Evolutionary conservation across 2,329 filamentous ascomycete species (phyloP).

Genomic region (Tolypocladium capitatum): DNA sequence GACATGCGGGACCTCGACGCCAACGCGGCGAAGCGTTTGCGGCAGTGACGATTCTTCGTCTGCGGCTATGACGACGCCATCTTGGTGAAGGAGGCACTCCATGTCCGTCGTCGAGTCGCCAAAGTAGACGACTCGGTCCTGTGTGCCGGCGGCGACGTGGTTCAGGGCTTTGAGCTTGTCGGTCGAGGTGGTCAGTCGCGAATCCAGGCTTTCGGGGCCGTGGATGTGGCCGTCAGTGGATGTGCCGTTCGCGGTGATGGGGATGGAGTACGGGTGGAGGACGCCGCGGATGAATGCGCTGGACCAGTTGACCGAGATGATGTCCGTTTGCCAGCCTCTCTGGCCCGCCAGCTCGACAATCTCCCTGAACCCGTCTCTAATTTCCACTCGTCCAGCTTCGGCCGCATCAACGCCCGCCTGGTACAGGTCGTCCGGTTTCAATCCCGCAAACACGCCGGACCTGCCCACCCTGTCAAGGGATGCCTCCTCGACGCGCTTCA

Average conservation of each 20-base stretch:
- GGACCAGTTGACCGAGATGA: slow-evolving; percentile 42
- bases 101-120: slow-evolving; percentile 46
- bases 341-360: slow-evolving; percentile 13
- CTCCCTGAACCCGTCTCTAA: slow-evolving; percentile 27
- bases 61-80: slow-evolving; percentile 34
- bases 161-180: slow-evolving; percentile 33
- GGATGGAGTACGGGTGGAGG: slow-evolving; percentile 19
- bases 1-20: slow-evolving; percentile 24
- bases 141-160: slow-evolving; percentile 11
- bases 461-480: slow-evolving; percentile 31
- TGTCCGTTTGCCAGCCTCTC: slow-evolving; percentile 23
- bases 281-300: slow-evolving; percentile 32
- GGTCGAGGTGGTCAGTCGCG: slow-evolving; percentile 21
- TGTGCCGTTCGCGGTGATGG: slow-evolving; percentile 32
- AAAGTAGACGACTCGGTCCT: slow-evolving; percentile 32
- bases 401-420: slow-evolving; percentile 25
- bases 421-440: slow-evolving; percentile 19
- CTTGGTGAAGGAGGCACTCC: slow-evolving; percentile 32
- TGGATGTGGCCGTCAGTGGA: slow-evolving; percentile 23
- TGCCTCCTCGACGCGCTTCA: slow-evolving; percentile 29
- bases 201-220: slow-evolving; percentile 21
- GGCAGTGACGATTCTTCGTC: slow-evolving; percentile 21
- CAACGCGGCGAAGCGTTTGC: slow-evolving; percentile 22
- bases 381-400: slow-evolving; percentile 15
- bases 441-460: slow-evolving; percentile 30